Percentiles rank a stretch among this genome's conserved stretches.
phyloP scores from a whole-genome alignment of 352 stramenopile genomes.

The Phytophthora pini region DNA sequence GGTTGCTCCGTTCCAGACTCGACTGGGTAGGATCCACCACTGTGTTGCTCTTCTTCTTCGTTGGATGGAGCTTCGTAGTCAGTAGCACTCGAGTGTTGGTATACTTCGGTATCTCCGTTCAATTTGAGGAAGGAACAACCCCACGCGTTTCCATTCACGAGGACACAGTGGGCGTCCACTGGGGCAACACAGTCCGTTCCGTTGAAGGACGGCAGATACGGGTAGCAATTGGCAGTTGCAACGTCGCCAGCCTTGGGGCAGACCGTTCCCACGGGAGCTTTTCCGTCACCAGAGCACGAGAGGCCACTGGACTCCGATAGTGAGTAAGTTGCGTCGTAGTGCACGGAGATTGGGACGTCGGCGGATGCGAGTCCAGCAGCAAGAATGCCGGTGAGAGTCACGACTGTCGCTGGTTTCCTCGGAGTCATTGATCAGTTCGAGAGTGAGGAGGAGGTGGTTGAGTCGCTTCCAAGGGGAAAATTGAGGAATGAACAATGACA shows the following conservation, averaged over 20 bases:
- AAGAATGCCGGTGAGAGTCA: slow-evolving; percentile 14
- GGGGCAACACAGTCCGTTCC: slow-evolving; percentile 22
- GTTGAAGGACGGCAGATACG: slow-evolving; percentile 29
- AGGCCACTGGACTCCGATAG: slow-evolving; percentile 23
- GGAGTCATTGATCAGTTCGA: background rate
- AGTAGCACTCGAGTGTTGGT: no score
- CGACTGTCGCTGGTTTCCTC: slow-evolving; percentile 6
- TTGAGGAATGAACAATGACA: slow-evolving; percentile 22
- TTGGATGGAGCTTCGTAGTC: no score
- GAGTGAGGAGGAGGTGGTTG: background rate
- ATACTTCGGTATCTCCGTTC: no score
- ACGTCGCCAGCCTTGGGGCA: slow-evolving; percentile 33
- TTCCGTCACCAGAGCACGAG: slow-evolving; percentile 24
- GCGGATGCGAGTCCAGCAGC: slow-evolving; percentile 10
- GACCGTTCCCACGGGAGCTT: slow-evolving; percentile 1
- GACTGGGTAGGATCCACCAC: no score
- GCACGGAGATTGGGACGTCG: slow-evolving; percentile 23
- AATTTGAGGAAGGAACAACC: slow-evolving; percentile 22
- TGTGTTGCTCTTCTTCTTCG: no score
- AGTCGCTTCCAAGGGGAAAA: slow-evolving; percentile 15
- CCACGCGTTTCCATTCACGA: slow-evolving; percentile 14
- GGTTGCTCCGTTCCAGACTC: no score
- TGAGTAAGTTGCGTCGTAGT: slow-evolving; percentile 29
- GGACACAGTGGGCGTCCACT: slow-evolving; percentile 19
- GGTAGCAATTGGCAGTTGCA: slow-evolving; percentile 20